Percentiles rank a stretch among this genome's conserved stretches.
Conservation (phyloP, 495 filamentous ascomycete genomes). For the Hypoxylon lenormandii region DNA sequence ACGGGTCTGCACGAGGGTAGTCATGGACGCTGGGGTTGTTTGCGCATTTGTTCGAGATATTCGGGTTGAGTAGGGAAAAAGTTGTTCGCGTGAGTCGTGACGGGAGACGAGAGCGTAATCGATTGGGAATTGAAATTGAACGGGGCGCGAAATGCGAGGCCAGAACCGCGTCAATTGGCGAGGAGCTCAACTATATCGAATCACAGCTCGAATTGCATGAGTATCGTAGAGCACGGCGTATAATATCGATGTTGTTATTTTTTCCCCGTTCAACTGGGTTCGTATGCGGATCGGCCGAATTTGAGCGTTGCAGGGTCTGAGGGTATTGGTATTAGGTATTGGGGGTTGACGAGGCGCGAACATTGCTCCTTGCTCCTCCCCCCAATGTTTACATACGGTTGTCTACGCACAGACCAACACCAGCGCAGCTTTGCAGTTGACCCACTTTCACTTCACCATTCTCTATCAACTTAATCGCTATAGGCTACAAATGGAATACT, state of each 20-base stretch:
- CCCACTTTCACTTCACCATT: background rate
- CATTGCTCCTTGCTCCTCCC: conserved; percentile 41
- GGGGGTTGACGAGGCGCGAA: conserved; percentile 50
- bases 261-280: conserved; percentile 16
- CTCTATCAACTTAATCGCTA: background rate
- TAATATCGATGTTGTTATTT: conserved; percentile 42
- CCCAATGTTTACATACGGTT: conserved; percentile 52
- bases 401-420: conserved; percentile 41
- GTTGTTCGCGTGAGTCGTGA: conserved; percentile 22
- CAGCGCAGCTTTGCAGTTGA: conserved; percentile 20
- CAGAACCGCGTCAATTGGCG: conserved; percentile 40
- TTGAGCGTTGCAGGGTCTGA: conserved; percentile 29
- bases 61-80: conserved; percentile 6
- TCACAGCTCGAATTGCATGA: conserved; percentile 17
- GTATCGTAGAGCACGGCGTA: background rate
- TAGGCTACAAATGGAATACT: too few relatives aligned
- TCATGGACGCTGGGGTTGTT: conserved; percentile 63
- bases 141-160: conserved; percentile 18
- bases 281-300: conserved; percentile 19
- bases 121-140: conserved; percentile 24
- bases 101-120: conserved; percentile 1
- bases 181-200: conserved; percentile 19
- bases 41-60: conserved; percentile 38
- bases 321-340: background rate
- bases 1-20: conserved; percentile 70